Conservation (phyloP, 768 basidiomycete genomes). For the Dendrothele bispora region DNA sequence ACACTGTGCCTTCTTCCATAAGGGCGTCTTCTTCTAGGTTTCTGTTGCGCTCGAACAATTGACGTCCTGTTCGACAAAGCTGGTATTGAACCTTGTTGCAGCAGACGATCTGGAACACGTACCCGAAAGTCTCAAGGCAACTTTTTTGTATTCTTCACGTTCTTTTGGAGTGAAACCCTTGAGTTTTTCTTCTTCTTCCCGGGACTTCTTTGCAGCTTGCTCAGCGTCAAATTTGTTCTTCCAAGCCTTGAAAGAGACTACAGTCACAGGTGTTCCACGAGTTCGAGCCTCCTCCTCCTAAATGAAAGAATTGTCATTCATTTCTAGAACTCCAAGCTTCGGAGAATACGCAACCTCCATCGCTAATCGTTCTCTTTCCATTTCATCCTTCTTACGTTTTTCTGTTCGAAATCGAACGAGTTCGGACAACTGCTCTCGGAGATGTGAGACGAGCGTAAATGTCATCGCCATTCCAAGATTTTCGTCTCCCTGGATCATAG, state of each 20-base stretch:
- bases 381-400: constrained; percentile 56
- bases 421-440: constrained; percentile 72
- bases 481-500: constrained; percentile 63
- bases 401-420: constrained; percentile 64
- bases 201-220: constrained; percentile 51
- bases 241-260: constrained; percentile 81
- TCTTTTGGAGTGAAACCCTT: constrained; percentile 35
- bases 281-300: constrained; percentile 88
- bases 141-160: constrained; percentile 77
- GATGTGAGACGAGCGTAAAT: constrained; percentile 85
- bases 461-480: constrained; percentile 98
- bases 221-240: constrained; percentile 79
- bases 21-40: constrained; percentile 79
- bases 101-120: constrained; percentile 15
- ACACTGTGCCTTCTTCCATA: constrained; percentile 82
- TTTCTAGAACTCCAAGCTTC: constrained; percentile 1
- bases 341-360: constrained; percentile 61
- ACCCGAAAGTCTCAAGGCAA: constrained; percentile 69
- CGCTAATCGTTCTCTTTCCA: constrained; percentile 69
- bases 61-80: constrained; percentile 70
- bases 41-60: constrained; percentile 85
- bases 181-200: constrained; percentile 70
- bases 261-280: constrained; percentile 89
- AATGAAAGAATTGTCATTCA: constrained; percentile 6
- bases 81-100: neutral